Evolutionary conservation across 768 basidiomycete species (phyloP).

Genomic region (Udeniomyces megalosporus): DNA sequence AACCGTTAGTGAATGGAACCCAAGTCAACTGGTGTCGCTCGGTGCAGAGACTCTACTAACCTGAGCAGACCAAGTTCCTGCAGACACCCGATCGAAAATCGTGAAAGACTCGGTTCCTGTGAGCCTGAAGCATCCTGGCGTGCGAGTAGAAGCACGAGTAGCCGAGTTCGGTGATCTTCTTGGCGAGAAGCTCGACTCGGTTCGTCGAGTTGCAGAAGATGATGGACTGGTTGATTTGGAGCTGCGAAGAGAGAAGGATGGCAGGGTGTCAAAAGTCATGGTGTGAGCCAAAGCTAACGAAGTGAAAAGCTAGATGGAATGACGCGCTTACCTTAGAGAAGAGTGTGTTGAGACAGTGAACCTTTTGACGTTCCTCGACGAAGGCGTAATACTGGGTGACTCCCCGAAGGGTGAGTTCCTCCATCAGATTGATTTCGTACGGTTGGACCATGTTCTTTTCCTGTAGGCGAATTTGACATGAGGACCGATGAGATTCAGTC

Average conservation of each 20-base stretch:
- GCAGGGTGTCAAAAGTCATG: neutral
- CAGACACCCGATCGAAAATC: slow-evolving; percentile 98
- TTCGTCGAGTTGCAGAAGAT: slow-evolving; percentile 99
- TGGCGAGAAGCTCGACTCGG: slow-evolving; percentile 95
- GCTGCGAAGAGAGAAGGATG: slow-evolving; percentile 34
- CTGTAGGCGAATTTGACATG: slow-evolving; percentile 31
- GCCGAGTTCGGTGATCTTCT: slow-evolving; percentile 97
- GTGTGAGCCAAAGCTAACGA: neutral
- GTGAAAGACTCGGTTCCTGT: slow-evolving; percentile 99
- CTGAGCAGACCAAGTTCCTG: slow-evolving; percentile 87
- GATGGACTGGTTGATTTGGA: slow-evolving; percentile 99
- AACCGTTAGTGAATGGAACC: neutral
- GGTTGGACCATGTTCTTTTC: slow-evolving; percentile 93
- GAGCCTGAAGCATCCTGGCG: slow-evolving; percentile 96
- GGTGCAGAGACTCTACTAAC: slow-evolving; percentile 20
- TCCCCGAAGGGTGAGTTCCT: slow-evolving; percentile 93
- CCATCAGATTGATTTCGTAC: slow-evolving; percentile 99
- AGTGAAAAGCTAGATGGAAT: neutral
- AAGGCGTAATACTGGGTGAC: slow-evolving; percentile 99
- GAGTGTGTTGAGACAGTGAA: slow-evolving; percentile 96
- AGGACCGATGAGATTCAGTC: neutral
- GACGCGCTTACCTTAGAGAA: slow-evolving; percentile 68
- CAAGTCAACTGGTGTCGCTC: neutral
- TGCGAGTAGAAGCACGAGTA: slow-evolving; percentile 99
- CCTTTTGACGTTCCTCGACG: slow-evolving; percentile 97